Percentiles rank a stretch among this genome's conserved stretches.
phyloP scores from a whole-genome alignment of 1,284 basidiomycete species.

The Bjerkandera adusta region DNA sequence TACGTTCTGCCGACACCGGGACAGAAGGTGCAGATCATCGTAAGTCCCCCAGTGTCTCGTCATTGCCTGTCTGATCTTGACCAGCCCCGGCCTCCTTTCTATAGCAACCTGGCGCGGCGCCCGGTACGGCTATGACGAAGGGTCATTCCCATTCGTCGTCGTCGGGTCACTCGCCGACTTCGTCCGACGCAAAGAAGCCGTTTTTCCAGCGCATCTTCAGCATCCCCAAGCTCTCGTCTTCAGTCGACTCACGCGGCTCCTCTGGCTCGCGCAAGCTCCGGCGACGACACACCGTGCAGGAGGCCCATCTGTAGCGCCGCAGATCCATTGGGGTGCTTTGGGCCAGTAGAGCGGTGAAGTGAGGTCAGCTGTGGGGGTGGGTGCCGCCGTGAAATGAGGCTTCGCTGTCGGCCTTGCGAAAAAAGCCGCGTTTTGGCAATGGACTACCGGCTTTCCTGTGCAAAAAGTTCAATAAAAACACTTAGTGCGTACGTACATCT shows the following conservation, averaged over 20 bases:
- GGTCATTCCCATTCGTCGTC: background rate
- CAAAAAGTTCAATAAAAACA: too few species aligned
- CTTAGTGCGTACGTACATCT: too few species aligned
- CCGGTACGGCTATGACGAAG: slow-evolving; percentile 25
- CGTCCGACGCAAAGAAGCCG: slow-evolving; percentile 23
- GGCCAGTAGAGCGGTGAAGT: too few species aligned
- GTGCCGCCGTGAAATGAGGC: too few species aligned
- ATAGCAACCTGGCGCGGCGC: slow-evolving; percentile 29
- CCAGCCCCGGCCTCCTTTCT: background rate
- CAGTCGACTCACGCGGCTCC: slow-evolving; percentile 25
- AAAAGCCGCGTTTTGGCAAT: too few species aligned
- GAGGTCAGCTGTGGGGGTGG: too few species aligned
- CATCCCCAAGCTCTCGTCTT: slow-evolving; percentile 24
- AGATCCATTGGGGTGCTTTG: too few species aligned
- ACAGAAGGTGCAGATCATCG: slow-evolving; percentile 69
- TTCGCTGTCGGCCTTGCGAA: too few species aligned
- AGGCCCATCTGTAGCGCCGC: too few species aligned
- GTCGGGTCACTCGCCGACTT: slow-evolving; percentile 22
- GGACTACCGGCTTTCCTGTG: too few species aligned
- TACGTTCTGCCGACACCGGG: slow-evolving; percentile 65
- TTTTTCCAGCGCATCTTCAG: slow-evolving; percentile 32
- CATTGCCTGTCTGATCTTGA: background rate
- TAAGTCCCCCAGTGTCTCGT: slow-evolving; percentile 38
- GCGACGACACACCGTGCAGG: slow-evolving; percentile 26
- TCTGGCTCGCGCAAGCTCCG: slow-evolving; percentile 26